Conservation (phyloP, 2,329 filamentous ascomycete genomes). For the Pseudocercospora eumusae region DNA sequence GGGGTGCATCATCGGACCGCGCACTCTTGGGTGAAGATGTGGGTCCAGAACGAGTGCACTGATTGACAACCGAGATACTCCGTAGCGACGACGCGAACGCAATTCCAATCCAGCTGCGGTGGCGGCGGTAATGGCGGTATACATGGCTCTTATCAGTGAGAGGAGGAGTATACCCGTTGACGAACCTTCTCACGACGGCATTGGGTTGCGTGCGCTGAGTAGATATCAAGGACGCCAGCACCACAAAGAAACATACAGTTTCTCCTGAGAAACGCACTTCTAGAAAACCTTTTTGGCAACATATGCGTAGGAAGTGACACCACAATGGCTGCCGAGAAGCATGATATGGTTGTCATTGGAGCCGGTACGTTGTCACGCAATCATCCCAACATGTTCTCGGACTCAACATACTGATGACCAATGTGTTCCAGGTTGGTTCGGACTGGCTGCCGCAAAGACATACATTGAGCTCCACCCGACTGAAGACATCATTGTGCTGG, state of each 20-base stretch:
- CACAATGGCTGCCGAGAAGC: slow-evolving; percentile 22
- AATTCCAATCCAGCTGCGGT: slow-evolving; percentile 10
- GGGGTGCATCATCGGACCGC: slow-evolving; percentile 19
- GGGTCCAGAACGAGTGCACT: slow-evolving; percentile 14
- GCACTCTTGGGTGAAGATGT: slow-evolving; percentile 8
- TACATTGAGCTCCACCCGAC: slow-evolving; percentile 48
- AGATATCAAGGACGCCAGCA: slow-evolving; percentile 19
- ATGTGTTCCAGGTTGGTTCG: slow-evolving; percentile 44
- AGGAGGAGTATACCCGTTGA: slow-evolving; percentile 13
- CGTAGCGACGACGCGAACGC: slow-evolving; percentile 10
- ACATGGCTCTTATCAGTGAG: slow-evolving; percentile 20
- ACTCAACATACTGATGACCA: slow-evolving; percentile 13
- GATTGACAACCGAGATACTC: slow-evolving; percentile 11
- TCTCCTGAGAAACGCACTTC: not conserved
- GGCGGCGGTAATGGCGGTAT: slow-evolving; percentile 13
- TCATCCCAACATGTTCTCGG: slow-evolving; percentile 3
- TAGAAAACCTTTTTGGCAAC: not conserved
- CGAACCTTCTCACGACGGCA: slow-evolving; percentile 11
- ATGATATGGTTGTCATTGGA: slow-evolving; percentile 44
- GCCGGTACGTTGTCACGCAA: slow-evolving; percentile 48
- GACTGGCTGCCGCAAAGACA: slow-evolving; percentile 52
- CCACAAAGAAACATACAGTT: slow-evolving; percentile 1
- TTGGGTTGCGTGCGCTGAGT: slow-evolving; percentile 9
- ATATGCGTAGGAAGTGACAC: not conserved
- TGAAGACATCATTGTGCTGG: slow-evolving; percentile 48